Conservation (phyloP, 2,329 filamentous ascomycete genomes). For the Aureobasidium sp. region DNA sequence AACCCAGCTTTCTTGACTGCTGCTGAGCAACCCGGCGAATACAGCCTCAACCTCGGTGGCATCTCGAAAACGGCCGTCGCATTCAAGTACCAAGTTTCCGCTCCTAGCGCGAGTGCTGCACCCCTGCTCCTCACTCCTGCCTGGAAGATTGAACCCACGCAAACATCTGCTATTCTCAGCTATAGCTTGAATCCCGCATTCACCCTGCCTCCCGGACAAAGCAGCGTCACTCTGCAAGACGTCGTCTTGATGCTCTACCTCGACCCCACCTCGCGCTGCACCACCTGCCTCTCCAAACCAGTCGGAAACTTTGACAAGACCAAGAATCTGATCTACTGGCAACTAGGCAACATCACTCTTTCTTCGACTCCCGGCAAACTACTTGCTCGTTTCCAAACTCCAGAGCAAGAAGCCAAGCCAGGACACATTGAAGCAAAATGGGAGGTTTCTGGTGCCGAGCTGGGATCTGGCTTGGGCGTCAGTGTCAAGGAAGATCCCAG, state of each 20-base stretch:
- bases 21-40: constrained; percentile 66
- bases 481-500: constrained; percentile 38
- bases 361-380: constrained; percentile 59
- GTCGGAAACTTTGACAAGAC: constrained; percentile 71
- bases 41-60: constrained; percentile 63
- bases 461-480: constrained; percentile 58
- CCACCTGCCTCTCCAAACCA: constrained; percentile 67
- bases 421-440: constrained; percentile 77
- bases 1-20: constrained; percentile 86
- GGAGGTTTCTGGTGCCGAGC: constrained; percentile 45
- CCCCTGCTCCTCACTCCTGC: constrained; percentile 65
- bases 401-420: constrained; percentile 58
- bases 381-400: constrained; percentile 69
- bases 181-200: constrained; percentile 76
- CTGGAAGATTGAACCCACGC: constrained; percentile 78
- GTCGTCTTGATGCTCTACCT: constrained; percentile 66
- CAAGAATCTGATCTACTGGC: constrained; percentile 71
- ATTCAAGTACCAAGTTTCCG: constrained; percentile 86
- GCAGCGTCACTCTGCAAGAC: constrained; percentile 56
- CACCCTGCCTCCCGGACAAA: constrained; percentile 32
- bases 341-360: constrained; percentile 56
- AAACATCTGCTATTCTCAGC: constrained; percentile 76
- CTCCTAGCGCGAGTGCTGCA: constrained; percentile 53
- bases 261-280: constrained; percentile 48
- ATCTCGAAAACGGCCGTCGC: constrained; percentile 67